Conservation (phyloP, 352 stramenopile species). For the Lagenidium giganteum region DNA sequence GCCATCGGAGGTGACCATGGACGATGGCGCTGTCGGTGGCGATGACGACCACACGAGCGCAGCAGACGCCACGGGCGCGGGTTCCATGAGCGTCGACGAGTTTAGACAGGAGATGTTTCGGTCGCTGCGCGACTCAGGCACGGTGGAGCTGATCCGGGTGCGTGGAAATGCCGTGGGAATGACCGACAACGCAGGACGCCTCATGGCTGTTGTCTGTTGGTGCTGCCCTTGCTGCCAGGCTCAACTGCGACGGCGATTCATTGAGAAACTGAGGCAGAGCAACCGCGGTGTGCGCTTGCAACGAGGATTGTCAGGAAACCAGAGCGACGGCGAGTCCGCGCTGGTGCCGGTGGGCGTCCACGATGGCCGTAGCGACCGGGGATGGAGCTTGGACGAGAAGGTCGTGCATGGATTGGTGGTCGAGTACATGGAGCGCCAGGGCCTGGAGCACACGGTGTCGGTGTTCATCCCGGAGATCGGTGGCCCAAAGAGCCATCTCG, state of each 20-base stretch:
- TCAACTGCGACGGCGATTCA: constrained; percentile 43
- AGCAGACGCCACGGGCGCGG: no score
- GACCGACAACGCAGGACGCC: no score
- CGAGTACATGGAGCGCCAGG: constrained; percentile 32
- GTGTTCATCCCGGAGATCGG: constrained; percentile 55
- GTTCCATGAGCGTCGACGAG: no score
- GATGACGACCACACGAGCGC: no score
- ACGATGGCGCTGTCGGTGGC: no score
- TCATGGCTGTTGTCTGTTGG: background rate
- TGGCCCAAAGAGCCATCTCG: constrained; percentile 24
- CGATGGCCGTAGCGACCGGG: no score
- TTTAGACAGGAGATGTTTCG: constrained; percentile 49
- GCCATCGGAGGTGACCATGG: no score
- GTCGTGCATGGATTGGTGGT: constrained; percentile 36
- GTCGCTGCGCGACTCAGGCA: constrained; percentile 39
- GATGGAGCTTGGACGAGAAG: constrained; percentile 28
- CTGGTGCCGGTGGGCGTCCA: constrained; percentile 4
- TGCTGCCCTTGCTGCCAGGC: constrained; percentile 12
- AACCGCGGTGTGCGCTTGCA: no score
- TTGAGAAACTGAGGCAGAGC: constrained; percentile 45
- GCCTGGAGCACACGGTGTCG: constrained; percentile 36
- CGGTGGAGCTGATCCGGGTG: constrained; percentile 41
- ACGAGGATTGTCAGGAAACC: no score
- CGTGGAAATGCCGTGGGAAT: no score
- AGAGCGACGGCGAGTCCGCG: constrained; percentile 1